Conservation (phyloP, 2,329 filamentous ascomycete genomes). For the Claviceps quebecensis region DNA sequence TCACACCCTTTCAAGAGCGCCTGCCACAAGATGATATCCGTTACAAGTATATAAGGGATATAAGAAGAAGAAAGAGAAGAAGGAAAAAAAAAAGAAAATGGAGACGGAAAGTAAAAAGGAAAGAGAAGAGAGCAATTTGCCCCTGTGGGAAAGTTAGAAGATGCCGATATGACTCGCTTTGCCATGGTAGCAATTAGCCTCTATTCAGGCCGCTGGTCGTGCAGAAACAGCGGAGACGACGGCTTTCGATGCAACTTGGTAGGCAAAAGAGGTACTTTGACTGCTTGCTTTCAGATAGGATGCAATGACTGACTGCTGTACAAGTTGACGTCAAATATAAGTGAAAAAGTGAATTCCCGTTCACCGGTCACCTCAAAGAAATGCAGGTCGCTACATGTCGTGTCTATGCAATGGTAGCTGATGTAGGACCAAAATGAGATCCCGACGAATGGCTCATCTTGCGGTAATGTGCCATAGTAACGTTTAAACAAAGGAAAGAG, state of each 20-base stretch:
- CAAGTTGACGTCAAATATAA: background rate
- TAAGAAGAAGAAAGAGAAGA: background rate
- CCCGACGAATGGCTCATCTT: background rate
- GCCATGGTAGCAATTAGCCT: background rate
- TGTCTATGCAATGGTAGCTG: constrained; percentile 14
- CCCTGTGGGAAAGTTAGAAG: background rate
- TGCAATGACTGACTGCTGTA: background rate
- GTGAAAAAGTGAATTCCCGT: background rate
- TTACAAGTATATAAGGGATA: background rate
- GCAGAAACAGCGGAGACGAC: background rate
- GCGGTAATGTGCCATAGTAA: background rate
- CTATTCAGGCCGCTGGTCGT: background rate
- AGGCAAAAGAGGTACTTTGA: background rate
- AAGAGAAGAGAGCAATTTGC: background rate
- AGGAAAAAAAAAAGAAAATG: background rate
- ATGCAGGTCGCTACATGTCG: constrained; percentile 16
- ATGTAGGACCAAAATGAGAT: background rate
- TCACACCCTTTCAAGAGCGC: constrained; percentile 2
- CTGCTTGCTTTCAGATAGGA: background rate
- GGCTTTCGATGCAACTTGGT: background rate
- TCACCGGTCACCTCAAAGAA: constrained; percentile 1
- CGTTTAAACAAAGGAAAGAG: background rate
- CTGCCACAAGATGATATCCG: constrained; percentile 1
- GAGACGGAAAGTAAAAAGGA: background rate
- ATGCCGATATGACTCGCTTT: background rate